Conservation (phyloP, 2,329 filamentous ascomycete genomes). For the Pyrenochaeta sp. region DNA sequence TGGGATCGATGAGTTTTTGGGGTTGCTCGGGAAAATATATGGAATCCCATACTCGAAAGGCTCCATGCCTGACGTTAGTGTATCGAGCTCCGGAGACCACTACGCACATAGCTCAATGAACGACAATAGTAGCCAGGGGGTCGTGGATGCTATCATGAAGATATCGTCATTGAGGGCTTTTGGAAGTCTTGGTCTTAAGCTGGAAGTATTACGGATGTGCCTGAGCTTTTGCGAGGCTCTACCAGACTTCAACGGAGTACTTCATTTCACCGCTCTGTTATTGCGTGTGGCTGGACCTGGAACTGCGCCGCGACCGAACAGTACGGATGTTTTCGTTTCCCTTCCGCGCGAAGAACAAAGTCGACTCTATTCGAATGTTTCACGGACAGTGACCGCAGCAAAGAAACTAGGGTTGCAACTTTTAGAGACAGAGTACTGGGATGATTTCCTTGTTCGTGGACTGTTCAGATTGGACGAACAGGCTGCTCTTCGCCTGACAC, state of each 20-base stretch:
- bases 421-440: slow-evolving; percentile 89
- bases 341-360: slow-evolving; percentile 84
- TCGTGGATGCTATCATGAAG: slow-evolving; percentile 62
- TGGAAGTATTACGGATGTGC: slow-evolving; percentile 86
- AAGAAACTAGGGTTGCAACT: slow-evolving; percentile 74
- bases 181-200: slow-evolving; percentile 80
- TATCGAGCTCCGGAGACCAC: slow-evolving; percentile 6
- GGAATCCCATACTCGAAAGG: slow-evolving; percentile 48
- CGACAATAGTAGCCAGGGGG: slow-evolving; percentile 47
- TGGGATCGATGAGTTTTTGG: slow-evolving; percentile 52
- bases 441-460: slow-evolving; percentile 88
- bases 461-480: slow-evolving; percentile 67
- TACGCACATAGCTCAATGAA: slow-evolving; percentile 12
- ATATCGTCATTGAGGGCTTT: slow-evolving; percentile 65
- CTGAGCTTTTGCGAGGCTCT: slow-evolving; percentile 93
- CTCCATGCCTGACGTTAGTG: slow-evolving; percentile 17
- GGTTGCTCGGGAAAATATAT: slow-evolving; percentile 51
- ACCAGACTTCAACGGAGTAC: slow-evolving; percentile 88
- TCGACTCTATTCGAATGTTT: slow-evolving; percentile 83
- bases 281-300: slow-evolving; percentile 83
- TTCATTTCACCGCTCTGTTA: slow-evolving; percentile 84
- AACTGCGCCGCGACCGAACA: slow-evolving; percentile 72
- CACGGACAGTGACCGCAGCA: slow-evolving; percentile 80
- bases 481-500: slow-evolving; percentile 34
- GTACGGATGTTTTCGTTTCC: slow-evolving; percentile 72